phyloP scores from a whole-genome alignment of 306 rosid genomes.

The Casuarina equisetifolia region DNA sequence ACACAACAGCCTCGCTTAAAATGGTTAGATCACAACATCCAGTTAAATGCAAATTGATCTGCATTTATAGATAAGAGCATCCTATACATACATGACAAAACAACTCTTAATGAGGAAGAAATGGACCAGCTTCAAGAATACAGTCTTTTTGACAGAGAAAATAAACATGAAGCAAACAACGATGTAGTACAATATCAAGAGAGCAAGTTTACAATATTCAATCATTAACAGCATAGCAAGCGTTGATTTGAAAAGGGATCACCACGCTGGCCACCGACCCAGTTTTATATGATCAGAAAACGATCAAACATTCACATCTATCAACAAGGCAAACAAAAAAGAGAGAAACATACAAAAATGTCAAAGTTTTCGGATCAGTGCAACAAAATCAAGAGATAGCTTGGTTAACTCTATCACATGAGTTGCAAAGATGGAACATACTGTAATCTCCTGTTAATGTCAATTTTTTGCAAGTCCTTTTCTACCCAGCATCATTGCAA shows the following conservation, averaged over 20 bases:
- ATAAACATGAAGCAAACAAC: too few species aligned
- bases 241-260: too few species aligned
- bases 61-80: background rate
- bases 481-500: slow-evolving; percentile 2
- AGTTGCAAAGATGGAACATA: background rate
- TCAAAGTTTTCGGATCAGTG: background rate
- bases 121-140: background rate
- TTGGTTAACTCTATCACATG: background rate
- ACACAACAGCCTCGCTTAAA: background rate
- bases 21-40: background rate
- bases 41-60: background rate
- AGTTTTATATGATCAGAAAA: too few species aligned
- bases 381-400: background rate
- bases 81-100: background rate
- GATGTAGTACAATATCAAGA: too few species aligned
- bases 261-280: too few species aligned
- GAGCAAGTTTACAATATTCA: too few species aligned
- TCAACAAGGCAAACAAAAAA: too few species aligned
- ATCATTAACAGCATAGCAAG: too few species aligned
- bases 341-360: background rate
- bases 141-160: background rate
- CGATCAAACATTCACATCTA: too few species aligned
- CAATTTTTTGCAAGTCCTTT: background rate
- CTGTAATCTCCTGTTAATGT: background rate
- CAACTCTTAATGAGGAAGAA: background rate